Evolutionary conservation across 2,329 filamentous ascomycete species (phyloP), one percentile per base, ranked within the genome.

Genomic region (Ilyonectria sp.): DNA sequence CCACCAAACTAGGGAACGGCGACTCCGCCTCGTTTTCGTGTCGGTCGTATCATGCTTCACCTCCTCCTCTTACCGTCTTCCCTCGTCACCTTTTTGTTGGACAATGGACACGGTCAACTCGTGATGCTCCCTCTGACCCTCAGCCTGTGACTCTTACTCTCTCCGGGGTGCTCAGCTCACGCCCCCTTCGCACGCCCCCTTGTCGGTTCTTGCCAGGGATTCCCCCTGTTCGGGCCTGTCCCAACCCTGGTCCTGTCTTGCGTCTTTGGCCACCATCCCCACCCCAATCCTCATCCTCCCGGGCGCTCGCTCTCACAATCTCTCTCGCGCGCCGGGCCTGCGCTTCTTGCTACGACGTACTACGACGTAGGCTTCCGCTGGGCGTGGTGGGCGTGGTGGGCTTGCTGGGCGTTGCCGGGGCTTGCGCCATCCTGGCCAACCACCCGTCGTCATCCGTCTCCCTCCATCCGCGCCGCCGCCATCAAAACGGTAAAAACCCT

Each of bases 351-450:
- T 19, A n/a, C 40, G 15, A n/a, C 15, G 44, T 11, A 26, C 15
- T 19, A n/a, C 40, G 15, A n/a, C 15, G 44, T 11, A 47, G 44
- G 21, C 46, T 49, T 29, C 46, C 23, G 23, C 46, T 29, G 23
- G 46, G 46, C 46, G 9, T 49, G 46, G 17, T 29, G 23, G 46
- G 46, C 46, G 9, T 49, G 46, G 17, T 49, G 44, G 44, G 44
- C 44, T 47, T 61, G 58, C 35, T 44, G 35, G 58, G 58, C 47
- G 26, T 60, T 60, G 58, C 19, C 31, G 31, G 21, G 67, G 68
- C 67, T 71, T 76, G 77, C 75, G 77, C 73, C 76, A 77, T 78
- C 66, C 69, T 71, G 73, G 71, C 78, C 78, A 79, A 79, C 78
- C 78, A 77, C 73, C 67, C 71, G 69, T 74, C 78, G 77, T 78